Percentiles rank a stretch among this genome's conserved stretches.
These are phyloP conservation scores for Mucor indicus DNA, from an alignment of 371 early-diverging fungal genomes.

Conservation along the genomic window DNA sequence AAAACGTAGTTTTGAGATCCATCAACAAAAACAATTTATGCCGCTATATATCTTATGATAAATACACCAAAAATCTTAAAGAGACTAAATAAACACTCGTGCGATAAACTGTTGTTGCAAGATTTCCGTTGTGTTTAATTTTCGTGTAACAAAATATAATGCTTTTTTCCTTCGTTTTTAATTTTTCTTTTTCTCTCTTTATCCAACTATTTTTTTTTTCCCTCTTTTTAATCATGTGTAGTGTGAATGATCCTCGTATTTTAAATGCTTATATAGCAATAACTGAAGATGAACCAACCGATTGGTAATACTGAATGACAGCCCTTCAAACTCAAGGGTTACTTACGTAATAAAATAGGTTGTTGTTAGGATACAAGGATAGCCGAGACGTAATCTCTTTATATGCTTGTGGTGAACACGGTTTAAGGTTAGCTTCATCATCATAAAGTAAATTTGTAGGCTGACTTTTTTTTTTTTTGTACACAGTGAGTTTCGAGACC, in stretches of 20 bases:
- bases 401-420: constrained; percentile 59
- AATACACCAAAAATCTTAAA: too few species aligned
- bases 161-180: too few species aligned
- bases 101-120: too few species aligned
- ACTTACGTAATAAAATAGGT: constrained; percentile 36
- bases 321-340: background rate
- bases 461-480: background rate
- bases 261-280: constrained; percentile 61
- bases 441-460: background rate
- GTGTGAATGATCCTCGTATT: constrained; percentile 66
- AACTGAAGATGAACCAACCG: constrained; percentile 46
- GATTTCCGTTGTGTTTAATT: too few species aligned
- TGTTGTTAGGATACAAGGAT: constrained; percentile 68
- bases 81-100: too few species aligned
- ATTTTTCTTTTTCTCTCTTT: background rate
- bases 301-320: constrained; percentile 48
- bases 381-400: constrained; percentile 67
- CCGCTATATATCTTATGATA: too few species aligned
- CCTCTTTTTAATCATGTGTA: constrained; percentile 48
- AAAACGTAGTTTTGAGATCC: too few species aligned
- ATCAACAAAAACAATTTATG: too few species aligned
- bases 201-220: constrained; percentile 1
- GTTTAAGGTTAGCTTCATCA: constrained; percentile 34
- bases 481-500: constrained; percentile 52
- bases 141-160: too few species aligned